phyloP scores from a whole-genome alignment of 257 asterid species.

The Nicotiana benthamiana region DNA sequence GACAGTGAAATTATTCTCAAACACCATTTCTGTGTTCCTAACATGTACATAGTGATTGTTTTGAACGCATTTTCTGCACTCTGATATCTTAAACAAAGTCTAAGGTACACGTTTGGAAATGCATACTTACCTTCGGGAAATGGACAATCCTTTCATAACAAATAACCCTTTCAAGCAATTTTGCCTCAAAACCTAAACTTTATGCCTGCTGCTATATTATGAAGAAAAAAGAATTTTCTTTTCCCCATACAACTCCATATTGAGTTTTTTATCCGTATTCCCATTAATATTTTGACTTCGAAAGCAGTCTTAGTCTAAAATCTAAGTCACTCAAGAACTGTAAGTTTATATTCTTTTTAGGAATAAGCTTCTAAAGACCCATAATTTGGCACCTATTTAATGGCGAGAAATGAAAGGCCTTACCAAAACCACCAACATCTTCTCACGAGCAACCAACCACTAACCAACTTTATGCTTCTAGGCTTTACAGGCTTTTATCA shows the following conservation, averaged over 20 bases:
- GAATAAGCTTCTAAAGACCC: not conserved
- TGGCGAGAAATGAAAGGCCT: not conserved
- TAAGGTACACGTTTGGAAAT: not conserved
- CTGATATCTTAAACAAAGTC: not conserved
- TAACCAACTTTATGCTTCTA: not conserved
- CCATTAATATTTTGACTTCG: not conserved
- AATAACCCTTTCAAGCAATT: not conserved
- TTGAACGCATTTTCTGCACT: not conserved
- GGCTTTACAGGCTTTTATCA: not conserved
- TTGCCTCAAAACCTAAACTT: not conserved
- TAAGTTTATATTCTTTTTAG: not conserved
- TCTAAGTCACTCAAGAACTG: not conserved
- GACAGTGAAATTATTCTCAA: too few species aligned
- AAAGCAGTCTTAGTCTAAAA: not conserved
- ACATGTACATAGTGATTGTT: not conserved
- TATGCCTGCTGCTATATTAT: not conserved
- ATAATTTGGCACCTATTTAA: not conserved
- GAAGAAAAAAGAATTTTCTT: not conserved
- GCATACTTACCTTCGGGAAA: not conserved
- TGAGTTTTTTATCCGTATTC: not conserved
- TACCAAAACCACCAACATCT: not conserved
- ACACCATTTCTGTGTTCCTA: too few species aligned
- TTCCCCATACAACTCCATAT: not conserved
- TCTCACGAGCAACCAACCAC: not conserved
- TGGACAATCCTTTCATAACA: not conserved